Base-by-base conservation (phyloP, 225 moss, liverwort and hornwort species). In the Marchantia polymorpha region DNA sequence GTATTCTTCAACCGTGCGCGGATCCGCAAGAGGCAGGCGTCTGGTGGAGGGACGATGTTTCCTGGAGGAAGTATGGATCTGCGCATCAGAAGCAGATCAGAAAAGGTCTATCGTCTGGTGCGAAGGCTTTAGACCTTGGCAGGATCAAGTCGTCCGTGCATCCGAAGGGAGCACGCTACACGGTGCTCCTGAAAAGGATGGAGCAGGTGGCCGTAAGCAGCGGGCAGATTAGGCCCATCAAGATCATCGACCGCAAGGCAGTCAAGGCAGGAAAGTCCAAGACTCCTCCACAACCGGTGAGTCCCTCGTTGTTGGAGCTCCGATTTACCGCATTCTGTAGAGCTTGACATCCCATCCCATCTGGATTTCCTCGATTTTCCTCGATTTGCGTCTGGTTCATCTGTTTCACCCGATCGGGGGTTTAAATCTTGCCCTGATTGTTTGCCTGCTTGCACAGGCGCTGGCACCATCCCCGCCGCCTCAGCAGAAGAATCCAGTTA, bases 41-140 rank as follows among this genome's bases (percentile, higher is more conserved):
- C 0, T 85, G 85, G 85, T 85, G 85, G 84, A 63, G 67, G 25
- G 84, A 84, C 13, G 84, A 84, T 20, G 78, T 12, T 0, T 20
- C 23, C 19, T 84, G 84, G 84, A 22, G 31, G 73, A 7, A 11
- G 9, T 83, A 86, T 48, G 60, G 6, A 15, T 0, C 15, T 1
- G 10, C 0, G 0, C 46, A 80, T 19, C 71, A 86, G 0, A 13
- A 26, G 3, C 1, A 26, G 15, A 86, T 86, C 0, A 20, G 69
- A 19, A 13, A 3, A 0, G 52, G 63, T 15, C n/a, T 82, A 0
- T 10, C 48, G 0, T 0, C 56, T 0, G 4, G 52, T 0, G 10
- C 74, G 10, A 15, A 4, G 13, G 7, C 48, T 1, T 30, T 81
- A 6, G 80, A 83, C 49, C 54, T 86, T 14, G 85, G 83, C 15